A percentile compares a stretch with the other conserved stretches of the same genome.
These are phyloP conservation scores for Candida tropicalis DNA, from an alignment of 1,139 yeast genomes.

Conservation along the genomic window DNA sequence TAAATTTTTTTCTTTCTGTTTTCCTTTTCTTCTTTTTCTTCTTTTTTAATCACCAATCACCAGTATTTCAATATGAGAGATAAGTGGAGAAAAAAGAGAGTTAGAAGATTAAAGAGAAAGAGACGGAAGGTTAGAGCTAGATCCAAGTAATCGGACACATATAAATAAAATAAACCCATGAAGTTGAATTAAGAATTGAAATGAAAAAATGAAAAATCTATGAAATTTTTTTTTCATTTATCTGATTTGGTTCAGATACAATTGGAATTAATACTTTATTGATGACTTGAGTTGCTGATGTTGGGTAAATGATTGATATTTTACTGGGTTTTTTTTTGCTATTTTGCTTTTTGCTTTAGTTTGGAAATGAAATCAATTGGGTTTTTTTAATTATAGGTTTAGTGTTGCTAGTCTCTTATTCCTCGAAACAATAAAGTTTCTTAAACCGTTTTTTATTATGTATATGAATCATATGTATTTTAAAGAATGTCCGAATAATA, in stretches of 20 bases:
- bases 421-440: constrained; percentile 5
- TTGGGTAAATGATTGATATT: too few relatives aligned
- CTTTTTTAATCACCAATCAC: constrained; percentile 20
- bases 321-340: neutral
- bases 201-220: neutral
- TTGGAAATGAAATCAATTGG: too few relatives aligned
- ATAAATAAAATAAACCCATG: neutral
- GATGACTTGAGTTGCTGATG: too few relatives aligned
- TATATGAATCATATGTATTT: constrained; percentile 2
- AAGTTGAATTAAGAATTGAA: too few relatives aligned
- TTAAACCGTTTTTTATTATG: constrained; percentile 7
- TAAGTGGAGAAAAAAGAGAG: constrained; percentile 99
- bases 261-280: too few relatives aligned
- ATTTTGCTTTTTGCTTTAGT: neutral
- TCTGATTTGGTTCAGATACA: too few relatives aligned
- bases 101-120: constrained; percentile 99
- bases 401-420: constrained; percentile 8
- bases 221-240: too few relatives aligned
- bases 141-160: constrained; percentile 81
- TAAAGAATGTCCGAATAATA: constrained; percentile 4
- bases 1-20: constrained; percentile 10
- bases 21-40: constrained; percentile 14
- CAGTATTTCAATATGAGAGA: constrained; percentile 67
- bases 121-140: constrained; percentile 99
- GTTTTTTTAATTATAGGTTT: too few relatives aligned